Evolutionary conservation across 2,329 filamentous ascomycete species (phyloP).

Genomic region (Fusarium neocosmosporiellum): DNA sequence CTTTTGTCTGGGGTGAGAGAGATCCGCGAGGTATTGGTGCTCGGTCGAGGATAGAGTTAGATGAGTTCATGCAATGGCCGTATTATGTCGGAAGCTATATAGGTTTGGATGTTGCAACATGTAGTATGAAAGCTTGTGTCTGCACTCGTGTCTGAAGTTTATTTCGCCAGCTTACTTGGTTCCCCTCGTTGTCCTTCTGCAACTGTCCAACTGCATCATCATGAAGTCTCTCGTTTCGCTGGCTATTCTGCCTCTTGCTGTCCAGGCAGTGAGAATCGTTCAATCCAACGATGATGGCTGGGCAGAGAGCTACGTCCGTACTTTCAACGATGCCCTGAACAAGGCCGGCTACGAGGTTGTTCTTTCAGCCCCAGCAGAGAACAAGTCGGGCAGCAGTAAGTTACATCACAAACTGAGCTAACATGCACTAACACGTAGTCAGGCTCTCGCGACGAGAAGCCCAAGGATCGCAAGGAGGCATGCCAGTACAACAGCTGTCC

Average conservation of each 20-base stretch:
- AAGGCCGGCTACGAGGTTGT: slow-evolving; percentile 69
- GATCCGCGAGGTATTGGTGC: slow-evolving; percentile 31
- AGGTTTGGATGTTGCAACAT: not conserved
- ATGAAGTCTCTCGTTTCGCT: slow-evolving; percentile 44
- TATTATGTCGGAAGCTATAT: slow-evolving; percentile 25
- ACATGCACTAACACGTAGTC: slow-evolving; percentile 9
- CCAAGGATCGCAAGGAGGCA: slow-evolving; percentile 57
- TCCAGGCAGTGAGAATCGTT: slow-evolving; percentile 63
- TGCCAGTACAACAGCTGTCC: slow-evolving; percentile 74
- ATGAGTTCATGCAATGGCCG: slow-evolving; percentile 27
- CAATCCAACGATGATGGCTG: slow-evolving; percentile 80
- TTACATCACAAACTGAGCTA: not conserved
- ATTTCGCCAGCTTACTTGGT: not conserved
- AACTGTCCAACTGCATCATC: not conserved
- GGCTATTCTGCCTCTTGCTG: slow-evolving; percentile 42
- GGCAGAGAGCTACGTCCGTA: slow-evolving; percentile 75
- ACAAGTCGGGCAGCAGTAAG: slow-evolving; percentile 71
- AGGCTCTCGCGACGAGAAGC: slow-evolving; percentile 64
- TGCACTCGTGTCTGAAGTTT: not conserved
- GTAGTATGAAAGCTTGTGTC: not conserved
- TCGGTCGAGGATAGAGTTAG: slow-evolving; percentile 35
- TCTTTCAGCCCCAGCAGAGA: slow-evolving; percentile 73
- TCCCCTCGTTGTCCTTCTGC: not conserved
- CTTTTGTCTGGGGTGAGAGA: not conserved
- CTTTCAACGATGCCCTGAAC: slow-evolving; percentile 66